Evolutionary conservation across 2,329 filamentous ascomycete genomes (phyloP), one percentile per base, ranked within the genome.

Genomic region (Reticulascus tulasneorum): DNA sequence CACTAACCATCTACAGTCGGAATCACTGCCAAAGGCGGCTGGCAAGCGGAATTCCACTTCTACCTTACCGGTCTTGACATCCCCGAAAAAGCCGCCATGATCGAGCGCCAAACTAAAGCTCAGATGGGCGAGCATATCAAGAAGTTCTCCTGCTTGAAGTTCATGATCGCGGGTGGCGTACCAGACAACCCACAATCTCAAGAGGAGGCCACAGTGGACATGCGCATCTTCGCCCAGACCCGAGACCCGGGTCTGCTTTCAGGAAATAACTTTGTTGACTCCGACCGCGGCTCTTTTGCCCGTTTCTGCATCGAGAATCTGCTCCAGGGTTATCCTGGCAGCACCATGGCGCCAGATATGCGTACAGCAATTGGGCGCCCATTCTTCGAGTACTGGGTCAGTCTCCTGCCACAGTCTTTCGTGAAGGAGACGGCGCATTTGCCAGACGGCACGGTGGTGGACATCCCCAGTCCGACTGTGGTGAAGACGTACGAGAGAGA

Each of bases 41-140:
- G 60, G 41, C 63, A 73, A 47, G 58, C 58, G 3, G 60, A 75
- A 43, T 37, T 67, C 6, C 49, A 70, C 0, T 18, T 67, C 22
- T 72, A 73, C 37, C 66, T 65, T 3, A 63, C 62, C 0, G 71
- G 69, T 1, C 75, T 75, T 40, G 69, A 56, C 2, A 71, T 66
- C 1, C 44, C 52, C 2, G 54, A 67, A 41, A 77, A 77, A 47
- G 74, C 66, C 49, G 62, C 69, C 26, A 51, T 75, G 0, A 55
- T 67, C 17, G 70, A 76, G 45, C 57, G 52, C 6, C 71, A 75
- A 50, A 45, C 75, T 9, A 58, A 62, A 2, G 55, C 58, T 36
- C 62, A 62, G 5, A 53, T 75, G 11, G 48, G 60, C n/a, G 52
- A 64, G 3, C 53, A 56, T 6, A 37, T 57, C 17, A 53, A 66